A percentile compares a stretch with the other conserved stretches of the same genome.
These are phyloP conservation scores for Globisporangium sylvaticum DNA, from an alignment of 352 stramenopile genomes.

Conservation along the genomic window DNA sequence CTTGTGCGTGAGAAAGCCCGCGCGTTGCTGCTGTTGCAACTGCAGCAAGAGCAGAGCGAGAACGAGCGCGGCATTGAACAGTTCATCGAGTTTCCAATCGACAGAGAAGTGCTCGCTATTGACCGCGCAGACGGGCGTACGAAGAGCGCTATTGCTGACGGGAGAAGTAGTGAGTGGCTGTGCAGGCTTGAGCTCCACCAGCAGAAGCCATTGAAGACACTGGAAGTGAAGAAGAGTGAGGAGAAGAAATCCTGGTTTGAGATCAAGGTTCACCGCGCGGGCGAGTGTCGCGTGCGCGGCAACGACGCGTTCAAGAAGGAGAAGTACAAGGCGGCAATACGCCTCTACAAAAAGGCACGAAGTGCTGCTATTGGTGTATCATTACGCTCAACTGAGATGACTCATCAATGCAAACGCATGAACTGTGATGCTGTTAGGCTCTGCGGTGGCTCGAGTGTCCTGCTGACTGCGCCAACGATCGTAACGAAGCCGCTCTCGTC, in stretches of 20 bases:
- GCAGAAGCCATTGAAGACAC: no score
- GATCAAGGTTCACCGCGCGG: slow-evolving; percentile 44
- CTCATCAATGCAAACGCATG: not conserved
- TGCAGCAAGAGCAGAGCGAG: not conserved
- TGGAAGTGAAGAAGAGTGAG: not conserved
- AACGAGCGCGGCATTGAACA: not conserved
- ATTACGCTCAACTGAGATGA: not conserved
- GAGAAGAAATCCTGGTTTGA: slow-evolving; percentile 33
- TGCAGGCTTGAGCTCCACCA: slow-evolving; percentile 7
- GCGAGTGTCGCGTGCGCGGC: slow-evolving; percentile 40
- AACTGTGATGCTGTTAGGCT: slow-evolving; percentile 18
- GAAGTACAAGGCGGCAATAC: slow-evolving; percentile 25
- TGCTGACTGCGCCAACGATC: slow-evolving; percentile 30
- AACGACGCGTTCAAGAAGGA: slow-evolving; percentile 54
- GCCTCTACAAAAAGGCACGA: slow-evolving; percentile 35
- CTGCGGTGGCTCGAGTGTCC: slow-evolving; percentile 57
- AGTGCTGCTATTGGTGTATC: not conserved
- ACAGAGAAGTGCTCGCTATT: not conserved
- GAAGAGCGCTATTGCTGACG: not conserved
- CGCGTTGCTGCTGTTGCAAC: slow-evolving; percentile 2
- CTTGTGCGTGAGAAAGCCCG: slow-evolving; percentile 5
- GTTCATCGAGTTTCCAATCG: slow-evolving; percentile 10
- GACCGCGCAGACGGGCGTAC: not conserved
- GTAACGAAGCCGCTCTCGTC: slow-evolving; percentile 29
- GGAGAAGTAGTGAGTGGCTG: not conserved